Base-by-base conservation (phyloP, 805 yeast genomes). In the Yarrowia sp. region DNA sequence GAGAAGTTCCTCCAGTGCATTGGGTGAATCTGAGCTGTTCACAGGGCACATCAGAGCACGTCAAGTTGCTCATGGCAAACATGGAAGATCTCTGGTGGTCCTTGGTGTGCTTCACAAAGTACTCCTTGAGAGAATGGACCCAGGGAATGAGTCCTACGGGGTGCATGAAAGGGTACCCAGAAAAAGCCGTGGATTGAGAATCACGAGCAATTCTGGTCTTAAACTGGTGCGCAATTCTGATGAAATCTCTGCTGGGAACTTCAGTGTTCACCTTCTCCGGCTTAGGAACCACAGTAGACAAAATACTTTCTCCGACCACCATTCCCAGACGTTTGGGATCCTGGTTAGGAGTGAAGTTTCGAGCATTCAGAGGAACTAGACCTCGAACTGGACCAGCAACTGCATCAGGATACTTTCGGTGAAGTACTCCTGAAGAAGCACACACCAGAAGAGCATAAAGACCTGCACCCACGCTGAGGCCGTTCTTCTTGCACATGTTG, bases 91-190 rank as follows among this genome's bases (percentile, higher is more conserved):
- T 29, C 16, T 29, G 58, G 16, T 32, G 53, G 25, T 6, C 8
- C 21, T 22, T 16, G 3, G 39, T 35, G 31, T 49, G 58, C 12
- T 35, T 49, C n/a, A 22, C 18, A 21, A 49, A 49, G 42, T 27
- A 49, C 22, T 49, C 58, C 14, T 49, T 9, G 2, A 49, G 29
- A 1, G 29, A 22, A 21, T 22, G 39, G 31, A 49, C 41, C 33
- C 35, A 49, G 22, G 58, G 58, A 32, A 49, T 49, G 9, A 49
- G 41, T 32, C 58, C 58, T 1, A 49, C 41, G 13, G 35, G 31
- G 2, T 49, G 41, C 58, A 49, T 49, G 18, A 46, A 46, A 8
- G 53, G 53, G 36, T 46, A 46, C 4, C 53, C 53, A 6, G 53
- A 46, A 14, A 46, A 46, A 6, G 12, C 7, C 4, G 53, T 46